Percentiles rank a stretch among this genome's conserved stretches.
Conservation (phyloP, 306 rosid genomes). For the Trichosanthes cucumerina region DNA sequence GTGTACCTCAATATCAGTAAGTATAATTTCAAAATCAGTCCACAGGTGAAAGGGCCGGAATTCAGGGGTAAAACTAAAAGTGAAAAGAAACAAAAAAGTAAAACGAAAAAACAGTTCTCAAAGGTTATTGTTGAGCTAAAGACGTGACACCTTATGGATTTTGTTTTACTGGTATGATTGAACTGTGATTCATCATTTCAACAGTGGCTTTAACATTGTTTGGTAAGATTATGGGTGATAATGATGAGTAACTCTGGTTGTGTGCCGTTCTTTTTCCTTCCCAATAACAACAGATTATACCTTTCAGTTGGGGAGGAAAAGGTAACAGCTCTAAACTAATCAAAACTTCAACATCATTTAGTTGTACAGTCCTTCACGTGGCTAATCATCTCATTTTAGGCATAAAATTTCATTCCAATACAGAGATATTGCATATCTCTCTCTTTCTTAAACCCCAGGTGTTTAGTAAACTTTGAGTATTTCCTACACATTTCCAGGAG, state of each 20-base stretch:
- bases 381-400: neutral
- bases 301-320: neutral
- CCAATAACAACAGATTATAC: neutral
- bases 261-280: neutral
- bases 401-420: neutral
- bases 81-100: slow-evolving; percentile 11
- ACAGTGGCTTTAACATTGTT: neutral
- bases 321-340: neutral
- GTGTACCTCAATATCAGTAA: slow-evolving; percentile 7
- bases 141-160: neutral
- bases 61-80: slow-evolving; percentile 11
- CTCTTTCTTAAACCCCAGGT: neutral
- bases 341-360: neutral
- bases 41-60: slow-evolving; percentile 9
- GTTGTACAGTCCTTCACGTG: neutral
- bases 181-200: slow-evolving; percentile 1
- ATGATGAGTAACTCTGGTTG: neutral
- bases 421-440: slow-evolving; percentile 2
- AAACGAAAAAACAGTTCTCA: slow-evolving; percentile 6
- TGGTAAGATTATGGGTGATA: neutral
- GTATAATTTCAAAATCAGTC: slow-evolving; percentile 8
- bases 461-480: neutral
- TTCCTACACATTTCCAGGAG: neutral
- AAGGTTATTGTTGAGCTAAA: neutral
- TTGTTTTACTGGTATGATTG: neutral